phyloP scores from a whole-genome alignment of 2,329 filamentous ascomycete species.

The Fonsecaea pedrosoi region DNA sequence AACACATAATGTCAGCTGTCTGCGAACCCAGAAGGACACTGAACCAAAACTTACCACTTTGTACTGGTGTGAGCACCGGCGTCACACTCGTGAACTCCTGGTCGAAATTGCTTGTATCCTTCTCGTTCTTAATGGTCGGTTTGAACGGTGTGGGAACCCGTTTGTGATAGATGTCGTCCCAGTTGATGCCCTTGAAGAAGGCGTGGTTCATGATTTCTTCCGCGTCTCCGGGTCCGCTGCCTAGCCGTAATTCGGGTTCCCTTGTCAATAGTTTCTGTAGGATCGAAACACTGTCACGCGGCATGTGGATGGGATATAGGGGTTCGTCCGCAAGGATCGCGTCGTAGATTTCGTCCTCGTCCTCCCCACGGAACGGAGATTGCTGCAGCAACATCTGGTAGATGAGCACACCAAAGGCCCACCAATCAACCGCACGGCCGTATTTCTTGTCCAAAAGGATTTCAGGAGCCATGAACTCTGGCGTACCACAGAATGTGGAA shows the following conservation, averaged over 20 bases:
- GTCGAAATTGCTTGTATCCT: slow-evolving; percentile 99
- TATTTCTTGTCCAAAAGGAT: slow-evolving; percentile 99
- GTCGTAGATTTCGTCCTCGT: slow-evolving; percentile 99
- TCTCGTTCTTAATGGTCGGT: slow-evolving; percentile 86
- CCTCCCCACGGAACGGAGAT: slow-evolving; percentile 96
- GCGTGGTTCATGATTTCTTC: slow-evolving; percentile 99
- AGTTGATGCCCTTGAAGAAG: slow-evolving; percentile 97
- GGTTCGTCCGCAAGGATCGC: slow-evolving; percentile 97
- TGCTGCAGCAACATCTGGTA: slow-evolving; percentile 99
- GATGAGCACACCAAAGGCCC: slow-evolving; percentile 98
- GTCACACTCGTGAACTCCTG: slow-evolving; percentile 98
- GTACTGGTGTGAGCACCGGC: slow-evolving; percentile 93
- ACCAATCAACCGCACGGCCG: slow-evolving; percentile 96
- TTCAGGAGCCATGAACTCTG: slow-evolving; percentile 99
- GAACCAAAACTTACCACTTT: slow-evolving; percentile 75
- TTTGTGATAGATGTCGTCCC: slow-evolving; percentile 99
- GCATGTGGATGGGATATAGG: slow-evolving; percentile 98
- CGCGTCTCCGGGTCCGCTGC: slow-evolving; percentile 93
- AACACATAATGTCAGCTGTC: slow-evolving; percentile 11
- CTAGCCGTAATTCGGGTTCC: slow-evolving; percentile 90
- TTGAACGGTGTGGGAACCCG: slow-evolving; percentile 86
- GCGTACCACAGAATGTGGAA: slow-evolving; percentile 98
- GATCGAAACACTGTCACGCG: slow-evolving; percentile 94
- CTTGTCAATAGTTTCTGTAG: slow-evolving; percentile 95
- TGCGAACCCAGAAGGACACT: background rate